Percentiles rank a stretch among this genome's conserved stretches.
phyloP scores from a whole-genome alignment of 2,329 filamentous ascomycete genomes.

The Paraphaeosphaeria minitans region DNA sequence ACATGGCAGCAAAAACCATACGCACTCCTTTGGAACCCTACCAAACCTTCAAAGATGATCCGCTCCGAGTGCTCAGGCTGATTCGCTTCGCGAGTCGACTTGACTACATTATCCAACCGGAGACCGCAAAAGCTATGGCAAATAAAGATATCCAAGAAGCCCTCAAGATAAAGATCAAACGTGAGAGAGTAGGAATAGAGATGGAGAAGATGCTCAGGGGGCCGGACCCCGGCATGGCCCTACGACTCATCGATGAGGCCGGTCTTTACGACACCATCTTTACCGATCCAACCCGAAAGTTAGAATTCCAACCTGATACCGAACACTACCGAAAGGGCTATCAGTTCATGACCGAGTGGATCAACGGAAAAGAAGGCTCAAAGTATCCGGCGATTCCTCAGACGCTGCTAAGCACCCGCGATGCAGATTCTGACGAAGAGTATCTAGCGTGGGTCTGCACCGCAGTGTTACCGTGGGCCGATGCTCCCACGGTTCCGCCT shows the following conservation, averaged over 20 bases:
- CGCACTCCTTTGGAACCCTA: slow-evolving; percentile 85
- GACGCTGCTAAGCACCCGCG: slow-evolving; percentile 63
- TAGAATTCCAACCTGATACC: slow-evolving; percentile 62
- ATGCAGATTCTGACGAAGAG: slow-evolving; percentile 69
- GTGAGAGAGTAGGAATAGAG: slow-evolving; percentile 86
- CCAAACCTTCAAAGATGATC: slow-evolving; percentile 94
- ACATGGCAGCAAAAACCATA: slow-evolving; percentile 75
- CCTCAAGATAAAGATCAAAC: slow-evolving; percentile 85
- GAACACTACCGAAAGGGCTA: slow-evolving; percentile 68
- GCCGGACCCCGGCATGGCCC: slow-evolving; percentile 63
- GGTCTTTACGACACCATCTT: slow-evolving; percentile 74
- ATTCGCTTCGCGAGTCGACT: slow-evolving; percentile 90
- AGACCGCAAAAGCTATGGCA: slow-evolving; percentile 74
- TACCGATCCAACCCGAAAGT: slow-evolving; percentile 64
- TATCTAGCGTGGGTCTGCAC: slow-evolving; percentile 79
- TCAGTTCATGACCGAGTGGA: slow-evolving; percentile 56
- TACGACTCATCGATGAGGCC: slow-evolving; percentile 66
- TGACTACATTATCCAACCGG: slow-evolving; percentile 74
- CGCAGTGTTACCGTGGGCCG: slow-evolving; percentile 75
- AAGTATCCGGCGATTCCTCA: slow-evolving; percentile 49
- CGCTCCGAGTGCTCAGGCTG: slow-evolving; percentile 81
- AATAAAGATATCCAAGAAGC: slow-evolving; percentile 77
- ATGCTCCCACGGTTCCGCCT: slow-evolving; percentile 54
- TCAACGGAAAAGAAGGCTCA: slow-evolving; percentile 11
- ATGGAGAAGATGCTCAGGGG: slow-evolving; percentile 87